Evolutionary conservation across 2,329 filamentous ascomycete species (phyloP).

Genomic region (Botryotinia calthae): DNA sequence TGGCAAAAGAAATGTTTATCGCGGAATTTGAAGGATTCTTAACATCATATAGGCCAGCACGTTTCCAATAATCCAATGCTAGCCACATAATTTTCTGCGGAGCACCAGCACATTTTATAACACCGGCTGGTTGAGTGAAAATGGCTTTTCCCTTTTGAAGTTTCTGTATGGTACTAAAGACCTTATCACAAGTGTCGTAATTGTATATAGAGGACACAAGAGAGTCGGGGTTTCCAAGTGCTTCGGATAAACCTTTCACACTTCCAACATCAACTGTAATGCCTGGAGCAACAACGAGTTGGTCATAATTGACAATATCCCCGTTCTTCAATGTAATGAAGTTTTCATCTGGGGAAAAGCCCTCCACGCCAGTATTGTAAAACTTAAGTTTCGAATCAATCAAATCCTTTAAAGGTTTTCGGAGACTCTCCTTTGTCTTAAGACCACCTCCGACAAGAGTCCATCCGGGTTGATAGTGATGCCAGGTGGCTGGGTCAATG

Average conservation of each 20-base stretch:
- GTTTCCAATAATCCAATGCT: slow-evolving; percentile 58
- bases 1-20: slow-evolving; percentile 55
- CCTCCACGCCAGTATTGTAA: slow-evolving; percentile 52
- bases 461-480: slow-evolving; percentile 70
- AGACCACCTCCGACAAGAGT: slow-evolving; percentile 66
- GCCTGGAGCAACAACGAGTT: slow-evolving; percentile 61
- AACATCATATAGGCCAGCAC: slow-evolving; percentile 49
- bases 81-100: slow-evolving; percentile 64
- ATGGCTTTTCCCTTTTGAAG: slow-evolving; percentile 52
- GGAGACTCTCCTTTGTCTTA: slow-evolving; percentile 59
- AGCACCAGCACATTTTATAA: slow-evolving; percentile 60
- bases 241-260: slow-evolving; percentile 56
- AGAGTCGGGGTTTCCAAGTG: slow-evolving; percentile 48
- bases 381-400: slow-evolving; percentile 60
- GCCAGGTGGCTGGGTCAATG: slow-evolving; percentile 60
- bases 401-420: slow-evolving; percentile 49
- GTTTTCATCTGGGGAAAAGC: slow-evolving; percentile 56
- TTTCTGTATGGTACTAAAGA: slow-evolving; percentile 48
- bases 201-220: slow-evolving; percentile 57
- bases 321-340: slow-evolving; percentile 54
- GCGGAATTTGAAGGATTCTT: slow-evolving; percentile 42
- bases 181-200: slow-evolving; percentile 55
- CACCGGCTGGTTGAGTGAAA: slow-evolving; percentile 58
- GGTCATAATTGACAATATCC: slow-evolving; percentile 58
- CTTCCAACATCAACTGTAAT: slow-evolving; percentile 51